Evolutionary conservation across 1,139 yeast species (phyloP), one percentile per base, ranked within the genome.

Genomic region (Arxiozyma heterogenica): DNA sequence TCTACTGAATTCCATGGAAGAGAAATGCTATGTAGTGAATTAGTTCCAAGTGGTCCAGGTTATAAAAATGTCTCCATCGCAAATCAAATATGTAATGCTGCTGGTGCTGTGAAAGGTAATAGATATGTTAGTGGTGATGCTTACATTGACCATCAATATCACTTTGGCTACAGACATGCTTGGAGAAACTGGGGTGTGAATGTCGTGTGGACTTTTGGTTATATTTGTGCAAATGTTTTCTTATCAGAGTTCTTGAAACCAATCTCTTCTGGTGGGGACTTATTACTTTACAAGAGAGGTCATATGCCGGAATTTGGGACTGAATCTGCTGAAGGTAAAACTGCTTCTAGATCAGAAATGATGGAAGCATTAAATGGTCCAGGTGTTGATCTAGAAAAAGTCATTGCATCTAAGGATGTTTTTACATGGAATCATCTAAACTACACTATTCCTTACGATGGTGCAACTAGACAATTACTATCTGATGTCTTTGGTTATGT

Each of bases 181-280:
- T 83, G 89, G 88, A 77, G 86, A 69, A 80, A 82, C 64, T 73
- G 84, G 69, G 88, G 86, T 63, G 75, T 82, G 53, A 69, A 79
- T 53, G 65, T 82, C 59, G 84, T 77, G 41, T 81, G 81, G 74
- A 75, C 80, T 57, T 67, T 75, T 44, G 79, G 77, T 59, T 81
- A 81, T 62, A 65, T 76, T 56, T 66, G 68, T 9, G 55, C 78
- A 38, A 75, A 78, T 58, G 76, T 77, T 51, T 50, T 78, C 25
- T 74, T 79, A 51, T 74, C 80, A 56, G 86, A 82, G 65, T 74
- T 66, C 58, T 66, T 79, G 58, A 75, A 77, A 58, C 82, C 80
- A 17, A 72, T 78, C 39, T 73, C 71, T 58, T 77, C 80, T 56
- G 82, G 82, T 58, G 84, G 84, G 65, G 86, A 82, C 65, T 71